phyloP scores from a whole-genome alignment of 192 early-diverging fungal species.

The Umbelopsis sp. region DNA sequence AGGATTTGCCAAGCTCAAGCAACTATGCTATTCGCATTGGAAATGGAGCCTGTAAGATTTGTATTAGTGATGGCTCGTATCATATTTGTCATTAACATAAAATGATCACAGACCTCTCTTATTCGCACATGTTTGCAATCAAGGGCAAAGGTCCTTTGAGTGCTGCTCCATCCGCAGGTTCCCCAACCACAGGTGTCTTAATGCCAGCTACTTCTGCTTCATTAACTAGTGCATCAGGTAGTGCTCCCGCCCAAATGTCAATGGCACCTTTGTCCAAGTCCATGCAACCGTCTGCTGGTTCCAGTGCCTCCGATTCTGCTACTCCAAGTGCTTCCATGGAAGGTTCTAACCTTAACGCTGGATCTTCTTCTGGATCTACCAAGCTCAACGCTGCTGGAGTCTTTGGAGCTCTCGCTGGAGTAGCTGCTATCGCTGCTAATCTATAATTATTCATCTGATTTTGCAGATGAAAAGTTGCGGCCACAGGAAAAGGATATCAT shows the following conservation, averaged over 20 bases:
- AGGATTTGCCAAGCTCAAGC: neutral
- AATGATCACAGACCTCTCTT: neutral
- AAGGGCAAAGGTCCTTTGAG: neutral
- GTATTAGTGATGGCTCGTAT: neutral
- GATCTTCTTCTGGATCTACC: neutral
- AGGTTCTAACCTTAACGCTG: too few relatives aligned
- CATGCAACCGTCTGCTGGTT: neutral
- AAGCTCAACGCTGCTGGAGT: neutral
- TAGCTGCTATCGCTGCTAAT: neutral
- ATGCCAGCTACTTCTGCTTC: neutral
- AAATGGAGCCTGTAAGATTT: neutral
- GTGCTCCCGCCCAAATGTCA: neutral
- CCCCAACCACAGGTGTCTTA: too few relatives aligned
- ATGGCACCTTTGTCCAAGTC: neutral
- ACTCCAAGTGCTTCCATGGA: neutral
- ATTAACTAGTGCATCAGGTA: neutral
- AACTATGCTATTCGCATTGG: conserved; percentile 19
- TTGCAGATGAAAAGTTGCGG: too few relatives aligned
- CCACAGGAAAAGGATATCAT: too few relatives aligned
- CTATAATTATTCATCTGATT: neutral
- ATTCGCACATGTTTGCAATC: neutral
- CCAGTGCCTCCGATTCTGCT: neutral
- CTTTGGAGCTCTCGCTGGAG: neutral
- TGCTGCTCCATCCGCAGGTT: too few relatives aligned
- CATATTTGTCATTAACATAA: neutral